These are phyloP conservation scores for Asclepias syriaca DNA, from an alignment of 257 asterid species.

Conservation along the genomic window DNA sequence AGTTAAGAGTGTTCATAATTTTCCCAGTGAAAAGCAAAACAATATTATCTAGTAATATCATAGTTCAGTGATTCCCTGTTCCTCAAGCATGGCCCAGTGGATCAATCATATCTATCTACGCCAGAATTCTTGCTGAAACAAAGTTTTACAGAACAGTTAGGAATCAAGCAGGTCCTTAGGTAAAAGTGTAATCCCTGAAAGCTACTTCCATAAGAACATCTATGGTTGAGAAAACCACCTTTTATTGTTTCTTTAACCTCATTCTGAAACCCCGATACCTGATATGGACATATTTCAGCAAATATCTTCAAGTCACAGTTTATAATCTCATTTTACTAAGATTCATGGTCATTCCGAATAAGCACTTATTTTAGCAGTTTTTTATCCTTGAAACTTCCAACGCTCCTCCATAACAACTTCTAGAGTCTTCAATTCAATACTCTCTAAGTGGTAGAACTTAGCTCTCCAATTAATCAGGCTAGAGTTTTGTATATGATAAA, in stretches of 20 bases:
- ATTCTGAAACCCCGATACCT: background rate
- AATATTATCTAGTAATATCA: background rate
- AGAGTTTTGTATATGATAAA: background rate
- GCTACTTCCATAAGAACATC: background rate
- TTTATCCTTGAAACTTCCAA: background rate
- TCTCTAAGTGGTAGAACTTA: background rate
- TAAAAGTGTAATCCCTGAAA: background rate
- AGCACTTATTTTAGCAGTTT: background rate
- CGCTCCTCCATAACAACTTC: background rate
- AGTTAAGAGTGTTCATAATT: background rate
- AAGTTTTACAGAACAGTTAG: background rate
- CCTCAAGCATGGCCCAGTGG: background rate
- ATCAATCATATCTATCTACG: background rate
- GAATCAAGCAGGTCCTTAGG: background rate
- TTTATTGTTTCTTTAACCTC: background rate
- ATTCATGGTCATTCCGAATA: background rate
- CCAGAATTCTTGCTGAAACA: background rate
- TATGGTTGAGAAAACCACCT: background rate
- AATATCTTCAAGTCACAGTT: background rate
- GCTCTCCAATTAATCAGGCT: background rate
- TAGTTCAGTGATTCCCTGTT: background rate
- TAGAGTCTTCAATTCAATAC: background rate
- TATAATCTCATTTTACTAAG: background rate
- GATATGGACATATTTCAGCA: background rate
- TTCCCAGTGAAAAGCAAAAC: background rate